Conservation (phyloP, 1,139 yeast species). For the Yamadazyma jaroonii region DNA sequence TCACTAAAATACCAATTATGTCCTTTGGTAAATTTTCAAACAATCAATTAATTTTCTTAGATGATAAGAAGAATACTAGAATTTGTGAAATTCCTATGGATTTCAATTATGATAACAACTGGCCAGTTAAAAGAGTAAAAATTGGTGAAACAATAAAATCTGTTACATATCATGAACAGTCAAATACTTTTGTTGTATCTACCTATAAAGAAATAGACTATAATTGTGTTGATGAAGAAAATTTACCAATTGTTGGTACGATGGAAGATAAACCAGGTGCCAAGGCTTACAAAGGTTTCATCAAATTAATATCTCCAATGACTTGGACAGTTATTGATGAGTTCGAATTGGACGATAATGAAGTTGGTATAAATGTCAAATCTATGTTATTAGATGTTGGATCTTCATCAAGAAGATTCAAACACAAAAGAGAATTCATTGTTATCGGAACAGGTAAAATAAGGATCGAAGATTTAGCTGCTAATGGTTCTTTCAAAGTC, state of each 20-base stretch:
- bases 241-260: slow-evolving; percentile 58
- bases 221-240: slow-evolving; percentile 75
- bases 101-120: slow-evolving; percentile 57
- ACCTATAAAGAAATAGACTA: slow-evolving; percentile 61
- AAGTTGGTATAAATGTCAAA: slow-evolving; percentile 59
- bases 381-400: slow-evolving; percentile 58
- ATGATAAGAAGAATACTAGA: slow-evolving; percentile 68
- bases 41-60: slow-evolving; percentile 70
- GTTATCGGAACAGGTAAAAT: slow-evolving; percentile 77
- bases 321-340: slow-evolving; percentile 79
- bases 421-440: slow-evolving; percentile 63
- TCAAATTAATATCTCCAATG: slow-evolving; percentile 68
- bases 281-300: slow-evolving; percentile 52
- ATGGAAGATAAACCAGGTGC: slow-evolving; percentile 51
- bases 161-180: slow-evolving; percentile 68
- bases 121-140: slow-evolving; percentile 56
- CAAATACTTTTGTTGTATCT: slow-evolving; percentile 65
- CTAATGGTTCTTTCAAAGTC: slow-evolving; percentile 76
- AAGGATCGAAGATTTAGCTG: slow-evolving; percentile 79
- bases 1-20: slow-evolving; percentile 61
- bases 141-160: slow-evolving; percentile 68
- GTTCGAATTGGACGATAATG: slow-evolving; percentile 63
- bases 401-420: slow-evolving; percentile 46
- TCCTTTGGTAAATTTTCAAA: slow-evolving; percentile 57
- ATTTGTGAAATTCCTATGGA: slow-evolving; percentile 56